Base-by-base conservation (phyloP, 2,329 filamentous ascomycete species). In the Domatiomyces catenatus region DNA sequence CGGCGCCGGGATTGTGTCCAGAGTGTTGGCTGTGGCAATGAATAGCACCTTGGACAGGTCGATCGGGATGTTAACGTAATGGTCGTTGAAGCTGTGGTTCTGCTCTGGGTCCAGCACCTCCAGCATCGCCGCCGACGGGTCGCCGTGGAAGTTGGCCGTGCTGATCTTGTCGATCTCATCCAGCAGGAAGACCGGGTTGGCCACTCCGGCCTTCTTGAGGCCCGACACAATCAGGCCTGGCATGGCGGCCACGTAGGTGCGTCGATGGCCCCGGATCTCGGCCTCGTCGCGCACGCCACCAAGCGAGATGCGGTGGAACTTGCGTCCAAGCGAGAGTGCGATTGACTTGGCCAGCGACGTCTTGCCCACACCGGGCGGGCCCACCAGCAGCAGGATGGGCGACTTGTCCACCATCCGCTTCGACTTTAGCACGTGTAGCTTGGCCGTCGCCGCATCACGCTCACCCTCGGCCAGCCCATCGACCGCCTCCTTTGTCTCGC, bases 221-320 rank as follows among this genome's bases (percentile, higher is more conserved):
- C 90, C 92, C 64, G 88, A 89, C 26, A 96, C 89, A 52, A 98
- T 84, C 50, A 96, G 74, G 49, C 92, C 92, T 8, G 92, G 92
- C 90, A 98, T 95, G n/a, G 92, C 92, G 19, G 92, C 92, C 52
- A 98, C 92, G 63, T 98, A 98, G 0, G 92, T 98, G 59, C 92
- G 77, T 50, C 92, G 79, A 67, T 98, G 92, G 8, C 92, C 92
- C 53, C 92, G 80, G 53, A 98, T 96, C 69, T 98, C 92, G 15
- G 92, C 92, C 66, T 98, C 92, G 61, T 98, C 92, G 50, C 92
- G 77, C 2, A 98, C 90, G 59, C 92, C 92, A 54, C 92, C 92
- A 3, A 98, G 80, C 2, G 92, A 96, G 60, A 98, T 95, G 45
- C 92, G 81, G 67, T 98, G 90, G 66, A 98, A 98, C 66, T 95